Evolutionary conservation across 805 yeast genomes (phyloP), one percentile per base, ranked within the genome.

Genomic region (Myxozyma geophila): DNA sequence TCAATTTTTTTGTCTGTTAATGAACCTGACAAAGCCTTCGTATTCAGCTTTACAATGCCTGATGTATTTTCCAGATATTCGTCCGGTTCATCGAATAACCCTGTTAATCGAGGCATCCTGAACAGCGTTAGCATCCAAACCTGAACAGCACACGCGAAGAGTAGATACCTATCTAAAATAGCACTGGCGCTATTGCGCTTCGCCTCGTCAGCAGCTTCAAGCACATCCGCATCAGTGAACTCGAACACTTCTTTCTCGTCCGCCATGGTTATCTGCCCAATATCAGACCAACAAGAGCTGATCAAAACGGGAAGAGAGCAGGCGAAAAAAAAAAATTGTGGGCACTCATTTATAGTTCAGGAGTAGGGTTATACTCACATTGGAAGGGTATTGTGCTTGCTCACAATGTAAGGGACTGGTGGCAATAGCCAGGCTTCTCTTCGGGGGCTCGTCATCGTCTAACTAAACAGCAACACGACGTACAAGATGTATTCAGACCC

Each of bases 11-110:
- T 52, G 12, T 21, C 40, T 7, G 47, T 10, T 9, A 39, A 28
- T 6, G 57, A 41, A 8, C 40, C 10, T 6, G 49, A 19, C 5
- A 46, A 19, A 7, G 61, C 67, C 7, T 23, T 55, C 2, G 58
- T 52, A 36, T 64, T 61, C 15, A 64, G 19, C n/a, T 50, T 59
- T 5, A 64, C 53, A 7, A 64, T 55, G 19, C 67, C 67, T 7
- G 58, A 36, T 6, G 40, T 36, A 12, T 43, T 50, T 17, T 41
- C 36, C 15, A 64, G 50, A 35, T 62, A 51, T 21, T 36, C 33
- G 37, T 56, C 37, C 36, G 60, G 40, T 33, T 53, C 47, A 48
- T 58, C 47, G 50, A 36, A 33, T 7, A 54, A 35, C 1, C 51
- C 50, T 35, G 41, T n/a, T 15, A 49, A n/a, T 33, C 35, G 33